A percentile compares a stretch with the other conserved stretches of the same genome.
Conservation (phyloP, 805 yeast genomes). For the Candida palmyrensis region DNA sequence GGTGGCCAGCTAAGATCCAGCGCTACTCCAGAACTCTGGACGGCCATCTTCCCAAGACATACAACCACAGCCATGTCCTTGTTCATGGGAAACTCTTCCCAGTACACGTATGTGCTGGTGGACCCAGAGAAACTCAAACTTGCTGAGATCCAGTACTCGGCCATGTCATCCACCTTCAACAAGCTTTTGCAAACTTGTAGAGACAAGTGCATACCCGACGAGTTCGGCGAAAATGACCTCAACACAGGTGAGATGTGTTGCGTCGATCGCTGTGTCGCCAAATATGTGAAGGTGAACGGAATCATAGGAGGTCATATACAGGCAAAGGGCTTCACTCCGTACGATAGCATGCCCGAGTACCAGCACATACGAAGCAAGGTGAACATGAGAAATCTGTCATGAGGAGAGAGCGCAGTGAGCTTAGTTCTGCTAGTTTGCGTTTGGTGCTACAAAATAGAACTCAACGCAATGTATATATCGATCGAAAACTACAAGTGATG, state of each 20-base stretch:
- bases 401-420: no score
- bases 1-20: no score
- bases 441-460: no score
- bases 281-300: constrained; percentile 71
- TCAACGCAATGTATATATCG: no score
- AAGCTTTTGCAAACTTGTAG: constrained; percentile 59
- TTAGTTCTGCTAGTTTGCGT: no score
- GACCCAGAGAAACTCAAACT: constrained; percentile 56
- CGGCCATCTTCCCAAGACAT: no score
- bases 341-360: constrained; percentile 38
- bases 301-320: constrained; percentile 52
- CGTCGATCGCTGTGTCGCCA: constrained; percentile 79
- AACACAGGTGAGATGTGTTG: constrained; percentile 82
- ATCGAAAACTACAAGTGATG: no score
- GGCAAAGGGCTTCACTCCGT: constrained; percentile 39
- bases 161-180: constrained; percentile 53
- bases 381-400: background rate
- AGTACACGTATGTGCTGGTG: constrained; percentile 41
- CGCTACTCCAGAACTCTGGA: no score
- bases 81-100: constrained; percentile 46
- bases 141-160: constrained; percentile 66
- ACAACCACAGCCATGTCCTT: constrained; percentile 47
- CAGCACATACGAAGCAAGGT: constrained; percentile 14
- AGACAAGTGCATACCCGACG: constrained; percentile 77
- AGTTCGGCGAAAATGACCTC: constrained; percentile 79